A percentile compares a stretch with the other conserved stretches of the same genome.
Evolutionary conservation across 2,329 filamentous ascomycete genomes (phyloP).

Genomic region (Neopestalotiopsis rosae): DNA sequence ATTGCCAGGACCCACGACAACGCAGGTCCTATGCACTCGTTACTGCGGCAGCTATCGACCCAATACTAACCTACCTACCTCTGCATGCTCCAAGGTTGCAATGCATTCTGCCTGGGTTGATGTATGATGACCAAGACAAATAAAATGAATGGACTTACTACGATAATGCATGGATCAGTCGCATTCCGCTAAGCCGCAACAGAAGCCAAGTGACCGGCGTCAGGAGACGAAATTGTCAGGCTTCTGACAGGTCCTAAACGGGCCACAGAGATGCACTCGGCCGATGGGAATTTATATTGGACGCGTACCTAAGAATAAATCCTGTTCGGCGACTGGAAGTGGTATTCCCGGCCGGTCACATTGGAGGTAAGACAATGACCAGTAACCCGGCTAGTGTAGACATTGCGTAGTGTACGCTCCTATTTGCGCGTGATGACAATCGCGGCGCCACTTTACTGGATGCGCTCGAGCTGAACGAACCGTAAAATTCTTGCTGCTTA

Average conservation of each 20-base stretch:
- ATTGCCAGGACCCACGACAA: background rate
- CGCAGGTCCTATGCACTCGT: background rate
- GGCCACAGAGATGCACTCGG: background rate
- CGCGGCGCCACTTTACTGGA: background rate
- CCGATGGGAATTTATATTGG: background rate
- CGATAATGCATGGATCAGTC: background rate
- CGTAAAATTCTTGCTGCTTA: background rate
- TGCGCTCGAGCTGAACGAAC: background rate
- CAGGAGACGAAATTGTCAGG: background rate
- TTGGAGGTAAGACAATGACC: background rate
- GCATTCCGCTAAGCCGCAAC: conserved; percentile 5
- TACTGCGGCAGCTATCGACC: background rate
- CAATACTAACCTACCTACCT: background rate
- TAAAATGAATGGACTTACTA: background rate
- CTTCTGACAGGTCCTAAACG: background rate
- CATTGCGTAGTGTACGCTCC: background rate
- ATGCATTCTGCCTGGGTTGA: background rate
- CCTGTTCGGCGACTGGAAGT: background rate
- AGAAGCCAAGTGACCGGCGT: background rate
- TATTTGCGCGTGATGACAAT: background rate
- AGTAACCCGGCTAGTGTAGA: background rate
- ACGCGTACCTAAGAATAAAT: background rate
- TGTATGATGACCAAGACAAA: background rate
- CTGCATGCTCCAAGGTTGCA: background rate
- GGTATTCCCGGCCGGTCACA: background rate